A percentile compares a stretch with the other conserved stretches of the same genome.
Evolutionary conservation across 345 rosid species (phyloP).

Genomic region (Ailanthus altissimus): DNA sequence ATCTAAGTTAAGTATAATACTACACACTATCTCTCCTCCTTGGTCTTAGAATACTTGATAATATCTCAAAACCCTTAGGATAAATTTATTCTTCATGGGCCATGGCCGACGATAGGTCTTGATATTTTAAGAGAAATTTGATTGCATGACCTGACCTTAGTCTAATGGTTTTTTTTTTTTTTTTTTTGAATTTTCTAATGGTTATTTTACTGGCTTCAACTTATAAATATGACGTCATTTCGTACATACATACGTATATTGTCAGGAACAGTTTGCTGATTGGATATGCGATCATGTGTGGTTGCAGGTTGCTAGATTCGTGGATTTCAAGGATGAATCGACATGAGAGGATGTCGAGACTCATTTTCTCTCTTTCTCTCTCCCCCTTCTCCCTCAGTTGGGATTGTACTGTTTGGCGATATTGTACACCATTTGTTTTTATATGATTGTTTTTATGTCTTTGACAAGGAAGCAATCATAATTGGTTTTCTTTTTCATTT

Average conservation of each 20-base stretch:
- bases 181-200: too few relatives aligned
- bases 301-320: constrained; percentile 41
- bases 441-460: constrained; percentile 4
- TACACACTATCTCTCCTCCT: too few relatives aligned
- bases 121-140: background rate
- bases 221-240: too few relatives aligned
- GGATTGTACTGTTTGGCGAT: constrained; percentile 22
- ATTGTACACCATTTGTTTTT: constrained; percentile 29
- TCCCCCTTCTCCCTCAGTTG: background rate
- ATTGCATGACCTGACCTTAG: background rate
- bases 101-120: background rate
- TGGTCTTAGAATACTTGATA: background rate
- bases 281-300: background rate
- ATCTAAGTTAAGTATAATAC: constrained; percentile 25
- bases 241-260: background rate
- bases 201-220: too few relatives aligned
- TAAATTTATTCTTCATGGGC: background rate
- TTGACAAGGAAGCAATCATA: constrained; percentile 23
- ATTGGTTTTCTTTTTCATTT: constrained; percentile 9
- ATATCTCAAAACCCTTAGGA: background rate
- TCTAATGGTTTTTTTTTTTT: too few relatives aligned
- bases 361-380: background rate
- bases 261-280: background rate
- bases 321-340: constrained; percentile 32
- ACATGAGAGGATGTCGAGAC: constrained; percentile 62